Evolutionary conservation across 805 yeast species (phyloP).

Genomic region (Hanseniaspora valbyensis): DNA sequence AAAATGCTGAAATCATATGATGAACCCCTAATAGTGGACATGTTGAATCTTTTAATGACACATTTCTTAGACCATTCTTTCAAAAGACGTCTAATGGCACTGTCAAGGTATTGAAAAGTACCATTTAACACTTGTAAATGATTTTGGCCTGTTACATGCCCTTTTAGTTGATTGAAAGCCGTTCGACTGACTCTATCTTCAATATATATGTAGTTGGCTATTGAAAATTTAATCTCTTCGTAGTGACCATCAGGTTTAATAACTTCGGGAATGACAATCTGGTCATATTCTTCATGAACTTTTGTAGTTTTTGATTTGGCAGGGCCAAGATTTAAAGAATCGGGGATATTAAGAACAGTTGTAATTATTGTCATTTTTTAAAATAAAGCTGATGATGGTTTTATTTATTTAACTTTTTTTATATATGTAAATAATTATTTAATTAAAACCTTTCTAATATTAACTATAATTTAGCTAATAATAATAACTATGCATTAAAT

Average conservation of each 20-base stretch:
- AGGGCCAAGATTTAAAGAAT: not conserved
- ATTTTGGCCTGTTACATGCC: not conserved
- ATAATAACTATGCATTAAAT: no score
- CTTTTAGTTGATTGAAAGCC: not conserved
- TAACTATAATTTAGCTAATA: no score
- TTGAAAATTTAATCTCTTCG: not conserved
- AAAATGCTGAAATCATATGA: not conserved
- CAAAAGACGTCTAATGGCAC: not conserved
- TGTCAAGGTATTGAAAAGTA: slow-evolving; percentile 1
- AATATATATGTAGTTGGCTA: not conserved
- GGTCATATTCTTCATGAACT: slow-evolving; percentile 1
- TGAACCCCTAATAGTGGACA: not conserved
- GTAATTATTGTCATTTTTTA: not conserved
- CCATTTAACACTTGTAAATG: slow-evolving; percentile 2
- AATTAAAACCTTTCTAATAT: no score
- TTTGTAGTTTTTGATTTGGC: not conserved
- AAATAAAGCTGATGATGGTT: no score
- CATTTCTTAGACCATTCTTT: not conserved
- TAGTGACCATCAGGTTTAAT: not conserved
- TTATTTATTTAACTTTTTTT: no score
- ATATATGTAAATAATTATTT: no score
- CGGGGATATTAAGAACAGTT: not conserved
- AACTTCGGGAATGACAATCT: not conserved
- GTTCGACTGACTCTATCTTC: not conserved
- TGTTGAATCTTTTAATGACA: not conserved